Percentiles rank a stretch among this genome's conserved stretches.
Evolutionary conservation across 2,329 filamentous ascomycete species (phyloP).

Genomic region (Arachnopeziza araneosa): DNA sequence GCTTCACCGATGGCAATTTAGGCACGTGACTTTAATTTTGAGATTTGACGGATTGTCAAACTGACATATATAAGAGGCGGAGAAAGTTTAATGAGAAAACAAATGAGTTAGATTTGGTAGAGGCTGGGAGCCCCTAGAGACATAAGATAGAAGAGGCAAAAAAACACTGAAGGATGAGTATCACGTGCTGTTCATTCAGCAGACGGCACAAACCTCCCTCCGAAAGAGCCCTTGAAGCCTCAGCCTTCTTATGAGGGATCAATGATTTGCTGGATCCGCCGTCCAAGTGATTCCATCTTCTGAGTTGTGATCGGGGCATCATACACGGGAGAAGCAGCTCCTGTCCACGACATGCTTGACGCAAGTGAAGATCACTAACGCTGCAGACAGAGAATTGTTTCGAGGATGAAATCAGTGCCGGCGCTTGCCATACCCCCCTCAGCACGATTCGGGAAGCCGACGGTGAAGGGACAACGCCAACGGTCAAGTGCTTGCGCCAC

Average conservation of each 20-base stretch:
- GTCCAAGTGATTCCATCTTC: neutral
- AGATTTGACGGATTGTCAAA: no score
- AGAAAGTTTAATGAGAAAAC: no score
- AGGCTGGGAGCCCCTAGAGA: no score
- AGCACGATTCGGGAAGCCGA: neutral
- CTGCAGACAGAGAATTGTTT: neutral
- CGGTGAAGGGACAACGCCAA: neutral
- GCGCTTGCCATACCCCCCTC: neutral
- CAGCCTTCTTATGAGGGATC: neutral
- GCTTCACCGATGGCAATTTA: no score
- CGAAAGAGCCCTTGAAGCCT: neutral
- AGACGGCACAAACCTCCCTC: no score
- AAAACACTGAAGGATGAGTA: no score
- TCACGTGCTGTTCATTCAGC: no score
- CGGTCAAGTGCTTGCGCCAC: neutral
- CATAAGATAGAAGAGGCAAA: no score
- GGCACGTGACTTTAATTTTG: no score
- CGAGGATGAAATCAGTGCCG: neutral
- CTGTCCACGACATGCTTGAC: neutral
- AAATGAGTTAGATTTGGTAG: no score
- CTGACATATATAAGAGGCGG: no score
- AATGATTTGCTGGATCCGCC: neutral
- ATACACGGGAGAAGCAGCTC: neutral
- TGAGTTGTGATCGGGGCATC: neutral
- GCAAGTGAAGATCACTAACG: neutral